Evolutionary conservation across 495 filamentous ascomycete genomes (phyloP), one percentile per base, ranked within the genome.

Genomic region (Apodospora peruviana): DNA sequence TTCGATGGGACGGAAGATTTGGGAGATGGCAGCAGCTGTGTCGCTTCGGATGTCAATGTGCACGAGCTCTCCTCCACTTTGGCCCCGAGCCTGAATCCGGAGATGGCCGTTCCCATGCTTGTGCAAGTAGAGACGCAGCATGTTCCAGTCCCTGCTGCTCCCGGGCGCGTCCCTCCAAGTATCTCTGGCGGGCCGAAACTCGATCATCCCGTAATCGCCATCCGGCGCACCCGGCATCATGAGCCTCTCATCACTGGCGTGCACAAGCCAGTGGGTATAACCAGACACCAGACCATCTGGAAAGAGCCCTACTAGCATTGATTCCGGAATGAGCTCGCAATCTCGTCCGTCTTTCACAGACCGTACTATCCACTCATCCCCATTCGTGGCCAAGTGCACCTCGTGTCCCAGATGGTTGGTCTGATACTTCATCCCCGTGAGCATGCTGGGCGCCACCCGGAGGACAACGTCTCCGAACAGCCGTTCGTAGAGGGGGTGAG

Each of bases 251-350:
- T 36, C 27, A 0, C 44, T 57, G 21, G 19, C 1, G 14, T 36
- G 38, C 27, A 56, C 36, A 10, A 51, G 12, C 83, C 83, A 87
- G 50, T 87, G 82, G 0, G 75, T 57, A 48, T 67, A 79, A 19
- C 75, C 53, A 4, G 69, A 40, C 3, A 76, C 46, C 17, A 85
- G 73, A 1, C 59, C 46, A 0, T 20, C 38, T 8, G 83, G 79
- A 11, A 85, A 62, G 39, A 71, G 71, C 0, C 48, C 57, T 0
- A 16, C 12, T 5, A 85, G 40, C 66, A n/a, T 70, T 25, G 10
- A 56, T 12, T 2, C 45, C 0, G 80, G 75, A 5, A 85, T 47
- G 0, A 79, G 53, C 53, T 84, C 77, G 4, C 67, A 66, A 0
- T 47, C 44, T 4, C 53, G 47, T 27, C n/a, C n/a, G n/a, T n/a